Percentiles rank a stretch among this genome's conserved stretches.
Conservation (phyloP, 2,329 filamentous ascomycete genomes). For the Pseudogymnoascus sp. region DNA sequence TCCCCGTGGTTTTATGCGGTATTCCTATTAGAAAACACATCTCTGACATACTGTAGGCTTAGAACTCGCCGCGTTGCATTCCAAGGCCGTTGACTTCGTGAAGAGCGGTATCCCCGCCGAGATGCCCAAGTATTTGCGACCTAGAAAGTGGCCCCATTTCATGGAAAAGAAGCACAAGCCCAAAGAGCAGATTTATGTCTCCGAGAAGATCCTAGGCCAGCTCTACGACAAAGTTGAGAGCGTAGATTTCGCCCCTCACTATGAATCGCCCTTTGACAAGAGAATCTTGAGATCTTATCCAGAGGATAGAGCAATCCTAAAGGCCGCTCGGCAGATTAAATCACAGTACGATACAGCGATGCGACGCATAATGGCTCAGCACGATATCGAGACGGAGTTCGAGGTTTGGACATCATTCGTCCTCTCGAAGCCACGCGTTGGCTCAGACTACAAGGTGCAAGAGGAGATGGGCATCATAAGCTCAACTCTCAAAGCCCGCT, state of each 20-base stretch:
- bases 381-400: conserved; percentile 78
- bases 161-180: conserved; percentile 60
- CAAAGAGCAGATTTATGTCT: conserved; percentile 51
- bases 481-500: conserved; percentile 57
- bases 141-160: conserved; percentile 71
- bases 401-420: conserved; percentile 87
- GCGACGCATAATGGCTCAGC: conserved; percentile 73
- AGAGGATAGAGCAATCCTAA: conserved; percentile 46
- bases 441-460: conserved; percentile 75
- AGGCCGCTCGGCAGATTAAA: conserved; percentile 61
- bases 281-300: conserved; percentile 61
- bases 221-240: conserved; percentile 69
- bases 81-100: conserved; percentile 85
- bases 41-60: conserved; percentile 40
- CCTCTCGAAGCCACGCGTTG: conserved; percentile 62
- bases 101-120: conserved; percentile 77
- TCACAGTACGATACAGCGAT: conserved; percentile 68
- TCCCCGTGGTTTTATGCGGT: conserved; percentile 8
- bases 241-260: conserved; percentile 65
- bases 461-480: conserved; percentile 72
- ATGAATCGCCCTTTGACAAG: conserved; percentile 64
- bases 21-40: no score
- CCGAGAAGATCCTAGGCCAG: conserved; percentile 64
- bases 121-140: conserved; percentile 53
- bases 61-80: conserved; percentile 71